Conservation (phyloP, 768 basidiomycete genomes). For the Gloeopeniophorella convolvens region DNA sequence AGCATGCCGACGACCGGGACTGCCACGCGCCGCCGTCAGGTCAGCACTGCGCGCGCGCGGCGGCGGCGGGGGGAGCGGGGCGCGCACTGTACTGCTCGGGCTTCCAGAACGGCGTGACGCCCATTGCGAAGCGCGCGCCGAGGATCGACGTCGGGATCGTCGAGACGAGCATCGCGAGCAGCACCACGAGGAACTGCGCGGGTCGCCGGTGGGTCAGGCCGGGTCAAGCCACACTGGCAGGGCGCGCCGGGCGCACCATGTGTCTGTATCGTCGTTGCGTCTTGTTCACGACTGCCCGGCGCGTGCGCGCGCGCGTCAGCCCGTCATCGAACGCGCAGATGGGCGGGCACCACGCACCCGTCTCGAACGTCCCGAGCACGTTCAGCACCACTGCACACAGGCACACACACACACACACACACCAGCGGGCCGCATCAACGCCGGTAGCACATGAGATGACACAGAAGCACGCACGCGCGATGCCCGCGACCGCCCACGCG, state of each 20-base stretch:
- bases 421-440: background rate
- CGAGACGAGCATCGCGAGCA: conserved; percentile 64
- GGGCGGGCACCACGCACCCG: conserved; percentile 51
- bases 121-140: conserved; percentile 72
- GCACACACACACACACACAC: too few relatives aligned
- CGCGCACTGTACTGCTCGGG: conserved; percentile 69
- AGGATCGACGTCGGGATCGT: conserved; percentile 77
- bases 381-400: conserved; percentile 53
- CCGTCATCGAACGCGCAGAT: too few relatives aligned
- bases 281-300: conserved; percentile 72
- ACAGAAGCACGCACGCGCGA: conserved; percentile 49
- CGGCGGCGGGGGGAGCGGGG: background rate
- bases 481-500: conserved; percentile 66
- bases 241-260: conserved; percentile 51
- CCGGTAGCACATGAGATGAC: background rate
- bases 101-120: conserved; percentile 71
- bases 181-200: conserved; percentile 56
- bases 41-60: too few relatives aligned
- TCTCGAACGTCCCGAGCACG: conserved; percentile 70
- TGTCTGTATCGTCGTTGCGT: conserved; percentile 61
- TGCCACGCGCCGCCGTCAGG: conserved; percentile 24
- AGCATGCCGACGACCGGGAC: conserved; percentile 86
- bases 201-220: too few relatives aligned
- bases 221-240: background rate
- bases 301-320: background rate